phyloP scores from a whole-genome alignment of 371 early-diverging fungal genomes.

The Mortierella sp. region DNA sequence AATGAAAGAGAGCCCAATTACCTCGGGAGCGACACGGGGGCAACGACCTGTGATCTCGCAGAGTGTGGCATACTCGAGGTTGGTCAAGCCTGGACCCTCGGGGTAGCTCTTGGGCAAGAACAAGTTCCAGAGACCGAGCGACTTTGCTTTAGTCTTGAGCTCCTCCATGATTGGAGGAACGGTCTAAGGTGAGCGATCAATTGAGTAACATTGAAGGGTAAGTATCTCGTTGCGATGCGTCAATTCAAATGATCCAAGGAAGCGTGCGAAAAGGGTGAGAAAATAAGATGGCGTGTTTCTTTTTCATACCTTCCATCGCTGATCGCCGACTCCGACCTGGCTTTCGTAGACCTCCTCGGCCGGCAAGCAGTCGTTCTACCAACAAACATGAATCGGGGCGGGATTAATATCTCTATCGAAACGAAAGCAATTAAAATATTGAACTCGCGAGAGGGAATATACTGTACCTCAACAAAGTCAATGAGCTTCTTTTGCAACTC shows the following conservation, averaged over 20 bases:
- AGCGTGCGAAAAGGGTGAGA: background rate
- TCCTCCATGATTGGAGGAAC: conserved; percentile 89
- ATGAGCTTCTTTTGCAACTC: conserved; percentile 76
- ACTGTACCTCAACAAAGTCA: conserved; percentile 83
- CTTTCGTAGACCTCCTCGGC: conserved; percentile 82
- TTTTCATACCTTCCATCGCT: conserved; percentile 81
- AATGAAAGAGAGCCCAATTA: conserved; percentile 36
- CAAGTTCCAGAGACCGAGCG: conserved; percentile 96
- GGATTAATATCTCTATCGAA: no score
- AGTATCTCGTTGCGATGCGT: background rate
- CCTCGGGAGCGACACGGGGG: conserved; percentile 85
- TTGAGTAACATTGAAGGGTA: background rate
- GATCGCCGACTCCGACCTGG: conserved; percentile 81
- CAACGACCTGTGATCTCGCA: conserved; percentile 91
- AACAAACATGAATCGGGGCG: background rate
- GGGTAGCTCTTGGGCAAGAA: conserved; percentile 84
- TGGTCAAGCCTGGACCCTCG: conserved; percentile 91
- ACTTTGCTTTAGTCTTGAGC: conserved; percentile 88
- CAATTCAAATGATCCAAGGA: background rate
- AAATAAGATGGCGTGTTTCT: background rate
- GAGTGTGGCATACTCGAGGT: conserved; percentile 93
- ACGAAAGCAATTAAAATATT: no score
- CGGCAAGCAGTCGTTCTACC: conserved; percentile 94
- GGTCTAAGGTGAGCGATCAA: conserved; percentile 51
- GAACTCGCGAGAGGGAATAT: no score